phyloP scores from a whole-genome alignment of 2,329 filamentous ascomycete species.

The Clarireedia monteithiana region DNA sequence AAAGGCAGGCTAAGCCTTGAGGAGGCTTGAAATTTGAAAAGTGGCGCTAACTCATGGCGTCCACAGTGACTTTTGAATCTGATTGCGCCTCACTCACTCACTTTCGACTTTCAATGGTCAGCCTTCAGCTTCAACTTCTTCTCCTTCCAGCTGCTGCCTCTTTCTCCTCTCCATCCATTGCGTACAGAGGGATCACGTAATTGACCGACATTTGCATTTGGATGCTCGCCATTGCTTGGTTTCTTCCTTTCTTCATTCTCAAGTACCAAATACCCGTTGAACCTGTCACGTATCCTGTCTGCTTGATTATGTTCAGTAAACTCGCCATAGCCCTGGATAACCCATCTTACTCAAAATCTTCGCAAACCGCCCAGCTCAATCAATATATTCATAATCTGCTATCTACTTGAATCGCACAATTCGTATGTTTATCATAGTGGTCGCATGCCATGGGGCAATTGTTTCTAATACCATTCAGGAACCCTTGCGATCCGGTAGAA shows the following conservation, averaged over 20 bases:
- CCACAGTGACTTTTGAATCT: background rate
- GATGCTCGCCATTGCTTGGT: too few relatives aligned
- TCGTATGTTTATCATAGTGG: conserved; percentile 3
- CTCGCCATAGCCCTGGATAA: conserved; percentile 2
- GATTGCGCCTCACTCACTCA: background rate
- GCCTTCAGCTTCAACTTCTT: conserved; percentile 7
- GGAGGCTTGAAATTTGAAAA: conserved; percentile 1
- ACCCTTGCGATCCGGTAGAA: conserved; percentile 16
- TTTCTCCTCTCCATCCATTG: background rate
- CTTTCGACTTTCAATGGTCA: background rate
- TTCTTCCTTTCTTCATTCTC: background rate
- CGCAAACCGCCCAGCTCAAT: background rate
- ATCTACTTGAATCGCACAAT: background rate
- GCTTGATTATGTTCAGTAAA: conserved; percentile 10
- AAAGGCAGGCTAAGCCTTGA: conserved; percentile 5
- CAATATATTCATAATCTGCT: background rate
- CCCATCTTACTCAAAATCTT: background rate
- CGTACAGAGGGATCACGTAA: too few relatives aligned
- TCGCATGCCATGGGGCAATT: background rate
- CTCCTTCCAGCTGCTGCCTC: background rate
- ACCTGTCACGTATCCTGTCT: background rate
- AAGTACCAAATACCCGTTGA: background rate
- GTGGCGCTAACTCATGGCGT: conserved; percentile 4
- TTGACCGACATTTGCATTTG: too few relatives aligned
- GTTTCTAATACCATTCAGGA: conserved; percentile 10